A percentile compares a stretch with the other conserved stretches of the same genome.
Evolutionary conservation across 805 yeast species (phyloP).

Genomic region (Candida multigemmis): DNA sequence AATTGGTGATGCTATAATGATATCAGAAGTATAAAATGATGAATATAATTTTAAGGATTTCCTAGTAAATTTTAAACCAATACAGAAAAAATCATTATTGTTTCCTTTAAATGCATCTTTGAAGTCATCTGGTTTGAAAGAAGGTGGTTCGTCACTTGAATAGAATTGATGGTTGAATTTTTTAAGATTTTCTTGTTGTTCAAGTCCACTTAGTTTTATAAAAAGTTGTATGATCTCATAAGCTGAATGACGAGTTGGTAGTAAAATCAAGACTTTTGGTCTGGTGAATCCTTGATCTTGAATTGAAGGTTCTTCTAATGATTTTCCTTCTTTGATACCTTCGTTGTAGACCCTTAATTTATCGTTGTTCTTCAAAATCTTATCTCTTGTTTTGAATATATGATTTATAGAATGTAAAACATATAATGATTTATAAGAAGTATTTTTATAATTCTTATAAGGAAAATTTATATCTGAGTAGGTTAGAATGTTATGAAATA

Average conservation of each 20-base stretch:
- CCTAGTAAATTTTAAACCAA: conserved; percentile 87
- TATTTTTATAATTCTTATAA: conserved; percentile 40
- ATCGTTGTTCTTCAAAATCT: conserved; percentile 69
- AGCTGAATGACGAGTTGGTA: conserved; percentile 80
- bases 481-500: too few species aligned
- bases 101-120: conserved; percentile 76
- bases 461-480: conserved; percentile 69
- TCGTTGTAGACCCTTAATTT: conserved; percentile 38
- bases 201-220: conserved; percentile 53
- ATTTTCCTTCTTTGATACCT: conserved; percentile 25
- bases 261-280: conserved; percentile 73
- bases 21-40: conserved; percentile 75
- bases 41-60: conserved; percentile 80
- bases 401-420: conserved; percentile 73
- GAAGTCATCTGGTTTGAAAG: conserved; percentile 75
- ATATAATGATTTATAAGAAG: conserved; percentile 53
- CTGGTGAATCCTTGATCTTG: conserved; percentile 95
- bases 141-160: conserved; percentile 36
- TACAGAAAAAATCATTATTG: conserved; percentile 81
- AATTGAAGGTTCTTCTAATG: conserved; percentile 44
- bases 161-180: conserved; percentile 67
- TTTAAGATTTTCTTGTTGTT: conserved; percentile 72
- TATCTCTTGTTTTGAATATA: conserved; percentile 76
- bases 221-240: conserved; percentile 58
- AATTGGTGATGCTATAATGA: conserved; percentile 85